Conservation (phyloP, 306 rosid species). For the Vigna unguiculata region DNA sequence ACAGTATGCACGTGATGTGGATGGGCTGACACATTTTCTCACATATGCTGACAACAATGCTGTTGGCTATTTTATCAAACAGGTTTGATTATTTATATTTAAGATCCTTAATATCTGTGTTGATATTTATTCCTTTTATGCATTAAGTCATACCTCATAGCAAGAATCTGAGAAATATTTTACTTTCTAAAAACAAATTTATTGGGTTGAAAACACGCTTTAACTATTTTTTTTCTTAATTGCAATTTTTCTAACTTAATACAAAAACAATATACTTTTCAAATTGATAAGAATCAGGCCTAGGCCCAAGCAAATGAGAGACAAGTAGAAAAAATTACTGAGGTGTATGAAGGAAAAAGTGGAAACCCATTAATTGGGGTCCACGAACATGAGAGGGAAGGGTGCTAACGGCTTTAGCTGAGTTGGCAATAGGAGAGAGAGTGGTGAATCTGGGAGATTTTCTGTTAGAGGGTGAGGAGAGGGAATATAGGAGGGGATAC, state of each 20-base stretch:
- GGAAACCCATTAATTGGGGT: too few species aligned
- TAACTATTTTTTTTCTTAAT: neutral
- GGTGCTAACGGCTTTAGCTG: too few species aligned
- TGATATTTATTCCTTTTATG: slow-evolving; percentile 11
- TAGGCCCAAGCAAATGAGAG: too few species aligned
- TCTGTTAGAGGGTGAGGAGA: too few species aligned
- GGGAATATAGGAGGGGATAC: too few species aligned
- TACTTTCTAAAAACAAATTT: slow-evolving; percentile 27
- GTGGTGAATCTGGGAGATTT: too few species aligned
- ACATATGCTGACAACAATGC: slow-evolving; percentile 99
- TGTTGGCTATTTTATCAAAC: slow-evolving; percentile 96
- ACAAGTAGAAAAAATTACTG: too few species aligned
- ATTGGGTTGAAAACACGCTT: slow-evolving; percentile 6
- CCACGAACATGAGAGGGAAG: too few species aligned
- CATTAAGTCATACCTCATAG: slow-evolving; percentile 26
- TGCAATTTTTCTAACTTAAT: slow-evolving; percentile 6
- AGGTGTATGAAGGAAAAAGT: too few species aligned
- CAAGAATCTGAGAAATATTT: neutral
- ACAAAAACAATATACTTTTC: neutral
- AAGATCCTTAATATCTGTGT: slow-evolving; percentile 23
- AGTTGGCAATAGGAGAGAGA: too few species aligned
- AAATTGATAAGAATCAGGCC: too few species aligned
- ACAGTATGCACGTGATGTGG: slow-evolving; percentile 87
- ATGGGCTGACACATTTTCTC: slow-evolving; percentile 96
- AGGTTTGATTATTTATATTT: slow-evolving; percentile 61